Evolutionary conservation across 108 stramenopile genomes (phyloP).

Genomic region (Aurantiochytrium sp.): DNA sequence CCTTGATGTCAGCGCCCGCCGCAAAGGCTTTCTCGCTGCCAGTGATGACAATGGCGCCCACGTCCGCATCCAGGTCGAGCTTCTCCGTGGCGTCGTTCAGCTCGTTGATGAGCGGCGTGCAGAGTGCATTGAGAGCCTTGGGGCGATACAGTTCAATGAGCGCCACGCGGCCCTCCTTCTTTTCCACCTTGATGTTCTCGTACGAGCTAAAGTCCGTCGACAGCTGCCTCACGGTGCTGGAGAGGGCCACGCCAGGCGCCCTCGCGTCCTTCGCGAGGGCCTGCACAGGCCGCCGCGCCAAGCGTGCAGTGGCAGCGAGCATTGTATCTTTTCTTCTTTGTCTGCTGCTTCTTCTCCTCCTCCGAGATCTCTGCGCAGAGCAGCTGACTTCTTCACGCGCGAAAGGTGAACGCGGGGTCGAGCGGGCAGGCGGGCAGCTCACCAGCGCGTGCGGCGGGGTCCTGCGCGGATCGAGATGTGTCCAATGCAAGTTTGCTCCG

Average conservation of each 20-base stretch:
- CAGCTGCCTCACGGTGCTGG: neutral
- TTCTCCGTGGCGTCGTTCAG: constrained; percentile 13
- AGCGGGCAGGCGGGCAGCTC: too few species aligned
- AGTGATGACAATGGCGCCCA: constrained; percentile 87
- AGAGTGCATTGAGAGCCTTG: constrained; percentile 91
- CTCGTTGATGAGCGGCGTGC: constrained; percentile 71
- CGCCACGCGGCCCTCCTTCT: constrained; percentile 58
- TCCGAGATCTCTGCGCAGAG: too few species aligned
- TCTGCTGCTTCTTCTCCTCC: too few species aligned
- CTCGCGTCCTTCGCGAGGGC: too few species aligned
- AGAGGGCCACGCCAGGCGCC: neutral
- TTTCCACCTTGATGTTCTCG: constrained; percentile 61
- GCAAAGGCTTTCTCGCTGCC: constrained; percentile 89
- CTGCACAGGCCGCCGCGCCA: too few species aligned
- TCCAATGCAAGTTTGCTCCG: too few species aligned
- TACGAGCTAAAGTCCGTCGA: constrained; percentile 26
- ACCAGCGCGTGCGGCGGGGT: too few species aligned
- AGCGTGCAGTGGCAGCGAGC: too few species aligned
- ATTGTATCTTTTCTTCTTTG: too few species aligned
- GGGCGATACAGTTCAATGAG: constrained; percentile 86
- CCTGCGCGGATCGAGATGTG: too few species aligned
- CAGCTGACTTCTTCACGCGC: too few species aligned
- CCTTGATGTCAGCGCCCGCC: constrained; percentile 88
- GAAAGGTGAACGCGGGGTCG: too few species aligned
- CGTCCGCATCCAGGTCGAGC: constrained; percentile 57